Percentiles rank a stretch among this genome's conserved stretches.
phyloP scores from a whole-genome alignment of 768 basidiomycete genomes.

The Panaeolus cyanescens region DNA sequence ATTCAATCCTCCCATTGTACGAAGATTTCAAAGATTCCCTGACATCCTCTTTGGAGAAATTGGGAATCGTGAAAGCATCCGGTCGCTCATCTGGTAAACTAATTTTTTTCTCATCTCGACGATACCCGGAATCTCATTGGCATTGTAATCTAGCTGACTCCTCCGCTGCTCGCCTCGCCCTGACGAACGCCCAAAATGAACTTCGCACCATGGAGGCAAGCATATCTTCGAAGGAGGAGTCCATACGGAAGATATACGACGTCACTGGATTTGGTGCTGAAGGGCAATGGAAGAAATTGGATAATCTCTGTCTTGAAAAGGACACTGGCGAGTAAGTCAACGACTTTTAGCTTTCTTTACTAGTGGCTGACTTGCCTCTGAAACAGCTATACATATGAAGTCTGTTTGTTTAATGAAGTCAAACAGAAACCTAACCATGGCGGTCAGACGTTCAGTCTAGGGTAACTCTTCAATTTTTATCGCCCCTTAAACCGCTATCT shows the following conservation, averaged over 20 bases:
- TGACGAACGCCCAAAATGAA: slow-evolving; percentile 62
- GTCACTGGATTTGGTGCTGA: slow-evolving; percentile 67
- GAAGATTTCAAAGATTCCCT: slow-evolving; percentile 63
- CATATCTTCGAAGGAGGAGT: slow-evolving; percentile 53
- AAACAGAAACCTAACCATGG: slow-evolving; percentile 87
- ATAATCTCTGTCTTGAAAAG: slow-evolving; percentile 76
- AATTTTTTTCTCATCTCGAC: not conserved
- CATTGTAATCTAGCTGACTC: slow-evolving; percentile 43
- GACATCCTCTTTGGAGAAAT: slow-evolving; percentile 58
- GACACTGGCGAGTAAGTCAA: slow-evolving; percentile 85
- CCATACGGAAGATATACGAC: slow-evolving; percentile 68
- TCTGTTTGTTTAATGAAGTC: slow-evolving; percentile 89
- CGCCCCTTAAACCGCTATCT: not conserved
- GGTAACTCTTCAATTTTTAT: slow-evolving; percentile 60
- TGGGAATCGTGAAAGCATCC: slow-evolving; percentile 56
- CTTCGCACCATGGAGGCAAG: slow-evolving; percentile 56
- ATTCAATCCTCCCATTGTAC: slow-evolving; percentile 72
- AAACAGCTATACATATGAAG: slow-evolving; percentile 86
- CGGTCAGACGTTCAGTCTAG: slow-evolving; percentile 74
- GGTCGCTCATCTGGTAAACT: slow-evolving; percentile 42
- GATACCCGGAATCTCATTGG: not conserved
- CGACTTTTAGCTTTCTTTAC: not conserved
- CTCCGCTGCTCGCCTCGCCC: slow-evolving; percentile 60
- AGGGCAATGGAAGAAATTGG: slow-evolving; percentile 97
- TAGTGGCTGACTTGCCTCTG: not conserved